Conservation (phyloP, 768 basidiomycete genomes). For the Lactifluus piperatus region DNA sequence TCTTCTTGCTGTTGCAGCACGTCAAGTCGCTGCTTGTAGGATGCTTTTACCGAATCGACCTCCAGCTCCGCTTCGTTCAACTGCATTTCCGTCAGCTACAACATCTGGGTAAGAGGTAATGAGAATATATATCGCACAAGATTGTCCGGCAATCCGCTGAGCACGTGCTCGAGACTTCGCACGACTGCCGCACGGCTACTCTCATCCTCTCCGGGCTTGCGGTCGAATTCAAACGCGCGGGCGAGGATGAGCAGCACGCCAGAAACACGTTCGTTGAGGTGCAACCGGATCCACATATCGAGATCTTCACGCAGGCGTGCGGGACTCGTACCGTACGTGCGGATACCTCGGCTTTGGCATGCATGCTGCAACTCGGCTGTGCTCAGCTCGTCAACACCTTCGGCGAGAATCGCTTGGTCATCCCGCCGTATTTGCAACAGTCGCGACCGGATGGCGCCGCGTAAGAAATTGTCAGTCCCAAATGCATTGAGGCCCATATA, state of each 20-base stretch:
- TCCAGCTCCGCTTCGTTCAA: slow-evolving; percentile 96
- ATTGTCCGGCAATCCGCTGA: slow-evolving; percentile 90
- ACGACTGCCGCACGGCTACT: slow-evolving; percentile 81
- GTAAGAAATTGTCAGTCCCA: slow-evolving; percentile 96
- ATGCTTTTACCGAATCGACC: slow-evolving; percentile 88
- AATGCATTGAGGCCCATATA: slow-evolving; percentile 99
- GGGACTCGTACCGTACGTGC: slow-evolving; percentile 80
- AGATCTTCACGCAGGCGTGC: slow-evolving; percentile 85
- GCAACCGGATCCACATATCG: slow-evolving; percentile 85
- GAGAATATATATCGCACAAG: slow-evolving; percentile 46
- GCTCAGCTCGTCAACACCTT: slow-evolving; percentile 89
- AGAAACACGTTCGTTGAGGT: slow-evolving; percentile 83
- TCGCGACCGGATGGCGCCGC: slow-evolving; percentile 80
- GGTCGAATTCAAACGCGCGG: slow-evolving; percentile 90
- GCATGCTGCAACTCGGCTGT: slow-evolving; percentile 86
- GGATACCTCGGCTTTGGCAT: slow-evolving; percentile 89
- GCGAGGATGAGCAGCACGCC: slow-evolving; percentile 92
- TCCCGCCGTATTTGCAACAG: slow-evolving; percentile 80
- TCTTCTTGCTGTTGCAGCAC: slow-evolving; percentile 98
- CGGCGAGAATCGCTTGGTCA: slow-evolving; percentile 84
- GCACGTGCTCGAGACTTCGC: slow-evolving; percentile 75
- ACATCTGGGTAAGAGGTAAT: background rate
- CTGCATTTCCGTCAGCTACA: slow-evolving; percentile 34
- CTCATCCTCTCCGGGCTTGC: slow-evolving; percentile 59
- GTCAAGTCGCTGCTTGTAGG: slow-evolving; percentile 97